Base-by-base conservation (phyloP, 257 asterid species). In the Anisodus acutangulus region DNA sequence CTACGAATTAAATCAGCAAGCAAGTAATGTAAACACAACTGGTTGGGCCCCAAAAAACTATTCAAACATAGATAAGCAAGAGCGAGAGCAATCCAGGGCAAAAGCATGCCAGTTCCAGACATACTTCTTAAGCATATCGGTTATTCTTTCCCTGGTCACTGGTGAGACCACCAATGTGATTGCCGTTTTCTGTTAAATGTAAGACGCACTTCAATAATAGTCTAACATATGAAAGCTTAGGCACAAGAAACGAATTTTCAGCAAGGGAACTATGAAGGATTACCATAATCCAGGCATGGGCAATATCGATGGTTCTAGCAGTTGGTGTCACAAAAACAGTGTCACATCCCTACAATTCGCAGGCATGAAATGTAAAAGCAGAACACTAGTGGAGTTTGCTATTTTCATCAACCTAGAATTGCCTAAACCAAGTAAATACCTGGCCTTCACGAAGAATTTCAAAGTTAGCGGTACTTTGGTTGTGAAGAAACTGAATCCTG, bases 391-490 rank as follows among this genome's bases (percentile, higher is more conserved):
- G 68, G 69, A 79, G 64, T 70, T 76, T 41, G 55, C 78, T 43
- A n/a, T 51, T 26, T 31, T 84, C 39, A 43, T 83, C 78, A 10
- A 53, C 64, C 51, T 49, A 76, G 43, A 72, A 74, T 37, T 54
- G 35, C 55, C 47, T 22, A 85, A 87, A 70, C 83, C 67, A 4
- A 86, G 83, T 83, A 86, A 84, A 79, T 85, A 95, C 99, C 99
- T 94, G 97, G 85, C 98, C 99, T 88, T 92, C 98, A 84, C 19
- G 84, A 82, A 94, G 99, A 85, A 86, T 83, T 86, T 94, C 96
- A 91, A 95, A 94, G 88, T 94, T 91, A 89, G 99, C 98, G 67
- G 98, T 95, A 85, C 97, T 93, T 92, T 95, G 99, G 87, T 94
- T 95, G 92, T 95, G 99, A 88, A 95, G 97, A 91, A 94, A 94